phyloP scores from a whole-genome alignment of 1,284 basidiomycete species.

The Calocybe gambosa region DNA sequence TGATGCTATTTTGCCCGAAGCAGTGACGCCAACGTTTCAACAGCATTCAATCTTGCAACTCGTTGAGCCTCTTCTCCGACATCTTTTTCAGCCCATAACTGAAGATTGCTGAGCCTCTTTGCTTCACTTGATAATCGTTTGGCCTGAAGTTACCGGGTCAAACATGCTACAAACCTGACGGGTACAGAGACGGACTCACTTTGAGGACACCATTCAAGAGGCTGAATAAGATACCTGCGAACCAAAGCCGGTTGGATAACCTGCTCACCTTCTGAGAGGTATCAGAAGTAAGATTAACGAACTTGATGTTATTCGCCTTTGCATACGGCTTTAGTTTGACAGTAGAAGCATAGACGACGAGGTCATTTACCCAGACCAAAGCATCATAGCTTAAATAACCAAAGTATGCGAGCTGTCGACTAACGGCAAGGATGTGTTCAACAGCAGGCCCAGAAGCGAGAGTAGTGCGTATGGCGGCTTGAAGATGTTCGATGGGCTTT shows the following conservation, averaged over 20 bases:
- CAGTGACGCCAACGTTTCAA: constrained; percentile 45
- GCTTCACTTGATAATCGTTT: constrained; percentile 55
- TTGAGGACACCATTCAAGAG: constrained; percentile 65
- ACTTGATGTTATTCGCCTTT: constrained; percentile 65
- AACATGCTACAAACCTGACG: neutral
- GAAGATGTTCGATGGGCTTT: constrained; percentile 93
- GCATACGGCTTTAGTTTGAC: constrained; percentile 1
- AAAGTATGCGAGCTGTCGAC: constrained; percentile 85
- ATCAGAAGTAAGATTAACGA: constrained; percentile 60
- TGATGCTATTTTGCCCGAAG: neutral
- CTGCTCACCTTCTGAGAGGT: constrained; percentile 64
- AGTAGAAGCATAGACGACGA: constrained; percentile 3
- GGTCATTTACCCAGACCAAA: constrained; percentile 71
- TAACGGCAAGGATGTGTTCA: constrained; percentile 81
- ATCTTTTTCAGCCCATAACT: constrained; percentile 53
- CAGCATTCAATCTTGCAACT: constrained; percentile 51
- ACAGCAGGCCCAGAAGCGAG: constrained; percentile 50
- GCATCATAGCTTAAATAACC: constrained; percentile 84
- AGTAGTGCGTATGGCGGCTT: constrained; percentile 82
- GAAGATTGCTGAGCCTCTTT: constrained; percentile 41
- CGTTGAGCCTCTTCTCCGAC: constrained; percentile 63
- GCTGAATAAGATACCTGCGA: constrained; percentile 81
- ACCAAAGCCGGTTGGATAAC: constrained; percentile 85
- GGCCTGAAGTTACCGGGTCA: constrained; percentile 31
- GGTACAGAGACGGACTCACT: constrained; percentile 29